These are phyloP conservation scores for Puccinellia tenuiflora DNA, from an alignment of 176 grass and related monocot genomes.

Conservation along the genomic window DNA sequence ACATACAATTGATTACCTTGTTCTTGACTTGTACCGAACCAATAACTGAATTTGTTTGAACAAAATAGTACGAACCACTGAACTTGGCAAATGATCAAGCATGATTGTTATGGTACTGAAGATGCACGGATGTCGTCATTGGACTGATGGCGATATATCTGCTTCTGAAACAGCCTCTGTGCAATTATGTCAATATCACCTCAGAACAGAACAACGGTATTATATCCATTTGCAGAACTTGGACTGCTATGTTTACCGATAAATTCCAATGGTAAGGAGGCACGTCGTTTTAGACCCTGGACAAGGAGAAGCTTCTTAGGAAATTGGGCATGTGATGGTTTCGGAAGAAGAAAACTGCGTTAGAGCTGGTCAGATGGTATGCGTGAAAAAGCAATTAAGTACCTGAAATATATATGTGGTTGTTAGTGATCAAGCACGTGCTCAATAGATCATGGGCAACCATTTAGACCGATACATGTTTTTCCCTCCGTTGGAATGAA, in stretches of 20 bases:
- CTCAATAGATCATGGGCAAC: neutral
- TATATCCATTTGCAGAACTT: neutral
- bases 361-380: neutral
- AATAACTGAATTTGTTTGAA: neutral
- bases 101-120: neutral
- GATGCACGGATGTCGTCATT: neutral
- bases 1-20: neutral
- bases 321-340: neutral
- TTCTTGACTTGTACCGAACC: neutral
- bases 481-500: neutral
- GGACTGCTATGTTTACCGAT: neutral
- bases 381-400: neutral
- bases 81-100: neutral
- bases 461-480: neutral
- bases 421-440: neutral
- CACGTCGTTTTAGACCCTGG: constrained; percentile 2
- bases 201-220: neutral
- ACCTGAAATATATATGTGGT: neutral
- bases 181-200: neutral
- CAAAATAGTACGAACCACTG: neutral
- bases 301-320: constrained; percentile 3
- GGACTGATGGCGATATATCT: neutral
- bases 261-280: neutral
- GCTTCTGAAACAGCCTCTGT: neutral
- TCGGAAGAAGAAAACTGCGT: neutral